Evolutionary conservation across 129 eudicot species (phyloP).

Genomic region (Chrysanthemum lavandulifolium): DNA sequence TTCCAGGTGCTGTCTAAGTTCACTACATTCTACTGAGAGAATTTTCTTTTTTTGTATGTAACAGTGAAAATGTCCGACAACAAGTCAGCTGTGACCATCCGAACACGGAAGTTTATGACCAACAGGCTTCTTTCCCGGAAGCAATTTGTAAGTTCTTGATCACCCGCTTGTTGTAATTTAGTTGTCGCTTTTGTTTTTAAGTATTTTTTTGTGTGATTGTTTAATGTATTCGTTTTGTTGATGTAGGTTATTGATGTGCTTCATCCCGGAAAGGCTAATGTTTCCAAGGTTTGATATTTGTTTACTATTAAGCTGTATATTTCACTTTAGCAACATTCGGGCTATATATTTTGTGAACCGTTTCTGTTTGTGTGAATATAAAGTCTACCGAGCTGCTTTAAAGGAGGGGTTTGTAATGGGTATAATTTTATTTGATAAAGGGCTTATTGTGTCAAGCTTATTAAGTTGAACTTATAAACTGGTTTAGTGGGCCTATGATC

Average conservation of each 20-base stretch:
- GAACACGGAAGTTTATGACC: slow-evolving; percentile 43
- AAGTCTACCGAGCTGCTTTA: no score
- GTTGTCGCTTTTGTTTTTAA: neutral
- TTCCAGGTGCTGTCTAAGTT: neutral
- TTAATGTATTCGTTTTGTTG: neutral
- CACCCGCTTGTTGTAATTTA: neutral
- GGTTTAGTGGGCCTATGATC: no score
- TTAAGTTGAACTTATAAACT: no score
- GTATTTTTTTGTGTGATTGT: neutral
- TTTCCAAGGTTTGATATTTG: slow-evolving; percentile 30
- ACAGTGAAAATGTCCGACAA: slow-evolving; percentile 38
- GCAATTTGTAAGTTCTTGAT: slow-evolving; percentile 34
- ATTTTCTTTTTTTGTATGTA: neutral
- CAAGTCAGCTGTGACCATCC: slow-evolving; percentile 33
- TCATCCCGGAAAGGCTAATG: slow-evolving; percentile 42
- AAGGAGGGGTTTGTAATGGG: no score
- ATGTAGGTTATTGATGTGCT: slow-evolving; percentile 43
- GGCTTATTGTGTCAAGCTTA: no score
- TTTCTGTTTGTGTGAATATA: neutral
- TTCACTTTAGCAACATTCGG: neutral
- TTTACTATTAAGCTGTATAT: neutral
- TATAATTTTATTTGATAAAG: no score
- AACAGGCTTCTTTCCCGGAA: slow-evolving; percentile 43
- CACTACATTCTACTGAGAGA: neutral
- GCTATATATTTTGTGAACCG: neutral